phyloP scores from a whole-genome alignment of 2,329 filamentous ascomycete genomes.

The Exophiala sp. region DNA sequence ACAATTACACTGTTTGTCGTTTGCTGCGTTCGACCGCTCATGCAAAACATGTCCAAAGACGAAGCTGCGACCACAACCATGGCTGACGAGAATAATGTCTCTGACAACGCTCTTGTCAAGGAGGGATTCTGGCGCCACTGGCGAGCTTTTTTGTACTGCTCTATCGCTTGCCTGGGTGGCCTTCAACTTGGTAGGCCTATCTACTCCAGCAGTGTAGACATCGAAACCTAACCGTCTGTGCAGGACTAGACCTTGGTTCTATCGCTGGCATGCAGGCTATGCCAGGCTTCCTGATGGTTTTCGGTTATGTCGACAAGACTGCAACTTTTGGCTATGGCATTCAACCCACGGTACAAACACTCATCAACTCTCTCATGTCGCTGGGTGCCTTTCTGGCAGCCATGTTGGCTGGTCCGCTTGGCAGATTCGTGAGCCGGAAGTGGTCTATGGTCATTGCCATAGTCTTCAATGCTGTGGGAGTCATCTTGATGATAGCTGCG shows the following conservation, averaged over 20 bases:
- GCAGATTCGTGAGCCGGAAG: conserved; percentile 43
- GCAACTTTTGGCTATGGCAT: conserved; percentile 2
- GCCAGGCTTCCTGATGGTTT: conserved; percentile 51
- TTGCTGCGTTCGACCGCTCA: background rate
- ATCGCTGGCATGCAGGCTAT: conserved; percentile 31
- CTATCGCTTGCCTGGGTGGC: background rate
- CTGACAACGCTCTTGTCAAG: background rate
- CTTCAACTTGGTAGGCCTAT: background rate
- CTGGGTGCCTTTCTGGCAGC: conserved; percentile 43
- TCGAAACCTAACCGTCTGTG: background rate
- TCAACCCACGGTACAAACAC: conserved; percentile 46
- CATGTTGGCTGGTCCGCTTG: conserved; percentile 34
- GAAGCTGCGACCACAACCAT: background rate
- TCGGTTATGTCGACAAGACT: conserved; percentile 45
- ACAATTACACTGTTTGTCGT: background rate
- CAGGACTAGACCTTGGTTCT: conserved; percentile 3
- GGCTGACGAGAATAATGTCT: background rate
- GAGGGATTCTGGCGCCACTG: background rate
- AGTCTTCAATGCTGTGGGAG: conserved; percentile 48
- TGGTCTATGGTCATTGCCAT: conserved; percentile 46
- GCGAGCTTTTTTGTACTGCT: background rate
- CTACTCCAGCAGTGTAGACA: background rate
- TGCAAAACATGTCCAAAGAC: background rate
- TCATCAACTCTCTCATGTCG: conserved; percentile 48
- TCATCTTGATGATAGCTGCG: conserved; percentile 59